phyloP scores from a whole-genome alignment of 192 early-diverging fungal genomes.

The Coemansia sp. region DNA sequence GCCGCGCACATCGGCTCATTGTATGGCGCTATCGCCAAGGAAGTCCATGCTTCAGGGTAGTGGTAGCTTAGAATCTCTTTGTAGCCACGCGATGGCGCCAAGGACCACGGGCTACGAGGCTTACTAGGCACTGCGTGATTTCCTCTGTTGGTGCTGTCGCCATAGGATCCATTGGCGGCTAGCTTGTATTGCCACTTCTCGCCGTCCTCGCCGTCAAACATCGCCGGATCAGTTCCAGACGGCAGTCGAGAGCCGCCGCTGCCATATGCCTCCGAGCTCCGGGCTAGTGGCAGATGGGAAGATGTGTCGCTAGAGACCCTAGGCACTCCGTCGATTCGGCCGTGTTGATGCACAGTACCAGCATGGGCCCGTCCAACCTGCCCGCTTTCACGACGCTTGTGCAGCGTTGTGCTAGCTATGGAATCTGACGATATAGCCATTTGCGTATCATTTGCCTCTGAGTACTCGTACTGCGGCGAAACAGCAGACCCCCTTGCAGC shows the following conservation, averaged over 20 bases:
- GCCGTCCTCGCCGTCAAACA: neutral
- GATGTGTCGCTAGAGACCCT: neutral
- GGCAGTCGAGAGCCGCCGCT: neutral
- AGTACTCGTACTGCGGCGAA: slow-evolving; percentile 8
- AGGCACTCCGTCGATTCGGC: neutral
- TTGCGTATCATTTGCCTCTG: neutral
- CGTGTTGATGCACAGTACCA: neutral
- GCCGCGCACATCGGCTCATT: slow-evolving; percentile 20
- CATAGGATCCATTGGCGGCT: neutral
- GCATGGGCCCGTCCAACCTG: neutral
- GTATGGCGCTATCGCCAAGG: slow-evolving; percentile 32
- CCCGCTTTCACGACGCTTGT: slow-evolving; percentile 16
- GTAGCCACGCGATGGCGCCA: slow-evolving; percentile 3
- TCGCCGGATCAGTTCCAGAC: neutral
- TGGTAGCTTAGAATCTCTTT: slow-evolving; percentile 27
- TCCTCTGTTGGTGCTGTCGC: too few relatives aligned
- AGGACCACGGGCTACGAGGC: slow-evolving; percentile 25
- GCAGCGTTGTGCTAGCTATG: neutral
- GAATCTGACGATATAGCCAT: slow-evolving; percentile 17
- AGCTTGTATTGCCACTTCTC: neutral
- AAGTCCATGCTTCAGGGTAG: slow-evolving; percentile 17
- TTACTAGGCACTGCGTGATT: neutral
- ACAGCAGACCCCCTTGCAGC: slow-evolving; percentile 15
- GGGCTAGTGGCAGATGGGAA: neutral
- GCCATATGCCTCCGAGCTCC: neutral